Percentiles rank a stretch among this genome's conserved stretches.
These are phyloP conservation scores for Psilocybe azurescens DNA, from an alignment of 768 basidiomycete species.

Conservation along the genomic window DNA sequence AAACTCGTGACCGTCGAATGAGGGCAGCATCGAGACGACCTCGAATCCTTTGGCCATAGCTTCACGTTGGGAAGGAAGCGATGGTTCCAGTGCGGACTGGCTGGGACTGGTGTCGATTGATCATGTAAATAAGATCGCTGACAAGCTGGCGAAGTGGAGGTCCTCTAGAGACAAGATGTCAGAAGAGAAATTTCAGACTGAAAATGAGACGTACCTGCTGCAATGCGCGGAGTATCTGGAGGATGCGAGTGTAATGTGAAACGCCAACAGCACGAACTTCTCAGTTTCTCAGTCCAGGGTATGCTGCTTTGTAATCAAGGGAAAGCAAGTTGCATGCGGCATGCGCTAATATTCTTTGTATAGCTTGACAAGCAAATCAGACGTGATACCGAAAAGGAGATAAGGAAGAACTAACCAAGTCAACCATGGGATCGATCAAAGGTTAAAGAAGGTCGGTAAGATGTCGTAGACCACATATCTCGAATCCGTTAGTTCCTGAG, in stretches of 20 bases:
- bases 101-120: too few species aligned
- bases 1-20: too few species aligned
- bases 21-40: too few species aligned
- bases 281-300: conserved; percentile 79
- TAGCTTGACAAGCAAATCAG: conserved; percentile 49
- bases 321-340: conserved; percentile 92
- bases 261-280: conserved; percentile 81
- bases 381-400: not conserved
- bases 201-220: conserved; percentile 43
- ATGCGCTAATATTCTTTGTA: conserved; percentile 93
- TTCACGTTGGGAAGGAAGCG: too few species aligned
- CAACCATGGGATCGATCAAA: conserved; percentile 83
- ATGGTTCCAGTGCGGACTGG: too few species aligned
- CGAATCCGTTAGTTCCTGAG: conserved; percentile 92
- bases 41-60: too few species aligned
- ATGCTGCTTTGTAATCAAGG: conserved; percentile 95
- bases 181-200: too few species aligned
- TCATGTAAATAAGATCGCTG: too few species aligned
- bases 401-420: conserved; percentile 59
- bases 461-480: conserved; percentile 98
- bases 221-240: conserved; percentile 79
- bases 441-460: conserved; percentile 93
- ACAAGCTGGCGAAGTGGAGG: too few species aligned
- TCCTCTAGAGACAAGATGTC: too few species aligned
- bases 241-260: conserved; percentile 93